Conservation (phyloP, 345 rosid species). For the Brassica napus region DNA sequence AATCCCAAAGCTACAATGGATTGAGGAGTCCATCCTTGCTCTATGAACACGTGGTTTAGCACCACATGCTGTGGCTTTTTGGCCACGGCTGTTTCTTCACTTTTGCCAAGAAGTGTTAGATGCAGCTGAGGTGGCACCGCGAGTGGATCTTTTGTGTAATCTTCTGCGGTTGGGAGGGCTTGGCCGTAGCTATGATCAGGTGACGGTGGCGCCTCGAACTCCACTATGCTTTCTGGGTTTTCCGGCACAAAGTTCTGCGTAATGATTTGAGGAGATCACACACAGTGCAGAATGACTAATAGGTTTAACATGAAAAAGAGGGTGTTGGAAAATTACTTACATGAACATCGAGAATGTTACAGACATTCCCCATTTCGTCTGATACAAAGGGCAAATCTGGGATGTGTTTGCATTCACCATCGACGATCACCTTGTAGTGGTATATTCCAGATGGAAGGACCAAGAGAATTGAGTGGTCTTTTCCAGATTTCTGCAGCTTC, state of each 20-base stretch:
- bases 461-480: slow-evolving; percentile 75
- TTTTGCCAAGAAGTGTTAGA: slow-evolving; percentile 62
- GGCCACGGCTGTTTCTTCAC: slow-evolving; percentile 42
- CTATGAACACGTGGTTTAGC: slow-evolving; percentile 83
- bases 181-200: slow-evolving; percentile 77
- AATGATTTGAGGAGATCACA: not conserved
- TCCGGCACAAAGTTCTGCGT: slow-evolving; percentile 77
- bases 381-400: slow-evolving; percentile 80
- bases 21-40: slow-evolving; percentile 78
- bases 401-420: slow-evolving; percentile 75
- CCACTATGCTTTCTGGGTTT: slow-evolving; percentile 68
- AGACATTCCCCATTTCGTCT: slow-evolving; percentile 64
- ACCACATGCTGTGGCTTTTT: slow-evolving; percentile 79
- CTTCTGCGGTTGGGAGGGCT: slow-evolving; percentile 61
- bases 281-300: not conserved
- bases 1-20: slow-evolving; percentile 78
- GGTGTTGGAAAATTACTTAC: slow-evolving; percentile 48
- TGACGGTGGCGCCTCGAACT: slow-evolving; percentile 79
- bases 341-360: slow-evolving; percentile 81
- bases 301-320: not conserved
- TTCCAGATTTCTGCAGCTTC: slow-evolving; percentile 71
- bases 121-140: slow-evolving; percentile 74
- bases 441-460: slow-evolving; percentile 79
- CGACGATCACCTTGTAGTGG: slow-evolving; percentile 87
- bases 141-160: slow-evolving; percentile 76